phyloP scores from a whole-genome alignment of 352 stramenopile genomes.

The Globisporangium camurandrum region DNA sequence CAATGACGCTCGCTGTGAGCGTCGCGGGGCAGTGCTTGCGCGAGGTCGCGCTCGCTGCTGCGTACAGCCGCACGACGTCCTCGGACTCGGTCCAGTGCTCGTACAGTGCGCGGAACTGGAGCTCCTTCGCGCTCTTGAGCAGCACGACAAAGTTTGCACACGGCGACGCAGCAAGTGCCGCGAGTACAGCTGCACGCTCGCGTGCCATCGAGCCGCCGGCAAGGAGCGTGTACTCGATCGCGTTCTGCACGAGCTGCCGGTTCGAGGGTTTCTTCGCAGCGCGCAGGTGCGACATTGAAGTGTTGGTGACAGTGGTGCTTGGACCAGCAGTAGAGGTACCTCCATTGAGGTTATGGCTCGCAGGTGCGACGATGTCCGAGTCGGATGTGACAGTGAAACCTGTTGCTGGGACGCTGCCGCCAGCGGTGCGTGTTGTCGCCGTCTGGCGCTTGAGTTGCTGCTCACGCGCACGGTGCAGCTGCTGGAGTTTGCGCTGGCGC shows the following conservation, averaged over 20 bases:
- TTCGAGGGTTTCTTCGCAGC: constrained; percentile 44
- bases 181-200: constrained; percentile 36
- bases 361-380: too few relatives aligned
- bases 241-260: constrained; percentile 68
- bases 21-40: constrained; percentile 20
- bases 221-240: constrained; percentile 69
- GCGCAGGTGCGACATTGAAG: background rate
- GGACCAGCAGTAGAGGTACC: too few relatives aligned
- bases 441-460: constrained; percentile 23
- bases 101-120: constrained; percentile 73
- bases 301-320: too few relatives aligned
- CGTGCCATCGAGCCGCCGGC: constrained; percentile 54
- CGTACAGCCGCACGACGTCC: constrained; percentile 33
- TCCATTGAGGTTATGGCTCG: too few relatives aligned
- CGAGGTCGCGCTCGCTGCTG: too few relatives aligned
- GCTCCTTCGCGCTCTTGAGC: constrained; percentile 61
- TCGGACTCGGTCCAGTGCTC: constrained; percentile 45
- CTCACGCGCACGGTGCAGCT: constrained; percentile 41
- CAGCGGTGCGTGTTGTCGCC: constrained; percentile 1
- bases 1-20: constrained; percentile 31
- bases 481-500: constrained; percentile 52
- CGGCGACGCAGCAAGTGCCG: constrained; percentile 29
- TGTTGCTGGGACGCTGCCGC: background rate
- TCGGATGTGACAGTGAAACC: background rate
- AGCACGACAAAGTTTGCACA: constrained; percentile 73